Evolutionary conservation across 352 stramenopile genomes (phyloP).

Genomic region (Phytophthora tentaculata): DNA sequence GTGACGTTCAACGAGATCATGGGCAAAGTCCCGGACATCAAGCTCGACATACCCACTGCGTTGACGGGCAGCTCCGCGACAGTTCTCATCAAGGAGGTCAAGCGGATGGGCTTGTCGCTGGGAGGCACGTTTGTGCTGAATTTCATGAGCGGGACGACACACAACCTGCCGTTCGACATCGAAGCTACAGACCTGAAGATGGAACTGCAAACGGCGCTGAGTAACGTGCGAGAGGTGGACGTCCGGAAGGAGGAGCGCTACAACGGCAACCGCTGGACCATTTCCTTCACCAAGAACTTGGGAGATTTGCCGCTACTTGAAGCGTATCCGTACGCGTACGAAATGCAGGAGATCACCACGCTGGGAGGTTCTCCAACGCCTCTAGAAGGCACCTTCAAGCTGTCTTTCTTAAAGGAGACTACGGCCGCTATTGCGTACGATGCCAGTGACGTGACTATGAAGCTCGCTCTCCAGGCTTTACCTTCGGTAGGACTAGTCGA

Average conservation of each 20-base stretch:
- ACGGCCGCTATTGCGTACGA: constrained; percentile 89
- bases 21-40: constrained; percentile 87
- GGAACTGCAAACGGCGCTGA: constrained; percentile 76
- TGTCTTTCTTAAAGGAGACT: constrained; percentile 82
- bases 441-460: constrained; percentile 82
- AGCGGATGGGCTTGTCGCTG: constrained; percentile 80
- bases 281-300: constrained; percentile 96
- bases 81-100: constrained; percentile 75
- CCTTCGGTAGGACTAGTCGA: constrained; percentile 90
- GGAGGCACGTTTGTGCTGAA: constrained; percentile 94
- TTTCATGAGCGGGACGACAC: constrained; percentile 91
- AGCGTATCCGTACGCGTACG: constrained; percentile 89
- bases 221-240: constrained; percentile 66
- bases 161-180: constrained; percentile 93
- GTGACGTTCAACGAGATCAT: constrained; percentile 95
- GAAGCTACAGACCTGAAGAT: constrained; percentile 84
- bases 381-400: constrained; percentile 88
- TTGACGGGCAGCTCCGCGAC: constrained; percentile 66
- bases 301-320: constrained; percentile 94
- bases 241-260: constrained; percentile 71
- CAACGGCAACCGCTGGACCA: constrained; percentile 92
- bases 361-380: constrained; percentile 93
- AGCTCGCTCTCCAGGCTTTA: constrained; percentile 90
- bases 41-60: constrained; percentile 53
- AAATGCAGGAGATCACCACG: constrained; percentile 94